Evolutionary conservation across 768 basidiomycete species (phyloP).

Genomic region (Tulasnella sp.): DNA sequence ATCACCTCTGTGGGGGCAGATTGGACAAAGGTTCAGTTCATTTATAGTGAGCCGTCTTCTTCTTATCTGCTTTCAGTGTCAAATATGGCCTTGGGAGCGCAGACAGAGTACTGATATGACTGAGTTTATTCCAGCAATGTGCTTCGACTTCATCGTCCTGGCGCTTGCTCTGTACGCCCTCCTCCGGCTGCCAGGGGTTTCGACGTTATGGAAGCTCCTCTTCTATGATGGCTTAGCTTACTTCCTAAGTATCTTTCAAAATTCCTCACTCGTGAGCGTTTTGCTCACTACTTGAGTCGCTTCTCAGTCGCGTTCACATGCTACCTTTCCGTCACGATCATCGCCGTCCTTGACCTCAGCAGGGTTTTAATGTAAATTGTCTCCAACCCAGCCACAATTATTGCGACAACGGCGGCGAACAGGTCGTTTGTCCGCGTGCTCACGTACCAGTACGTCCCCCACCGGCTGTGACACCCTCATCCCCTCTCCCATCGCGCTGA

Average conservation of each 20-base stretch:
- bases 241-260: conserved; percentile 39
- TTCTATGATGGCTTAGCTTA: conserved; percentile 62
- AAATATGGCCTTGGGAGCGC: no score
- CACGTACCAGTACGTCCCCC: no score
- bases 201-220: conserved; percentile 44
- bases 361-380: conserved; percentile 8
- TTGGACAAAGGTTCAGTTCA: no score
- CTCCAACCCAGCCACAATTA: conserved; percentile 14
- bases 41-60: no score
- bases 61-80: no score
- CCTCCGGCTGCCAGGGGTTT: conserved; percentile 33
- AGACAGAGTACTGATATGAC: no score
- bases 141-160: conserved; percentile 54
- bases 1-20: no score
- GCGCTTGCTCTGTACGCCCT: conserved; percentile 52
- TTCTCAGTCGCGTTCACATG: conserved; percentile 24
- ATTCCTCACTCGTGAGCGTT: no score
- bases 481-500: no score
- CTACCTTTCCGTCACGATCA: conserved; percentile 49
- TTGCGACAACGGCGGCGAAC: conserved; percentile 15
- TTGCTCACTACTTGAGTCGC: no score
- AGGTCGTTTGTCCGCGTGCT: conserved; percentile 17
- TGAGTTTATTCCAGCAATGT: conserved; percentile 36
- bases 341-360: neutral
- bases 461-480: no score